These are phyloP conservation scores for Phytophthora pini DNA, from an alignment of 352 stramenopile species.

Conservation along the genomic window DNA sequence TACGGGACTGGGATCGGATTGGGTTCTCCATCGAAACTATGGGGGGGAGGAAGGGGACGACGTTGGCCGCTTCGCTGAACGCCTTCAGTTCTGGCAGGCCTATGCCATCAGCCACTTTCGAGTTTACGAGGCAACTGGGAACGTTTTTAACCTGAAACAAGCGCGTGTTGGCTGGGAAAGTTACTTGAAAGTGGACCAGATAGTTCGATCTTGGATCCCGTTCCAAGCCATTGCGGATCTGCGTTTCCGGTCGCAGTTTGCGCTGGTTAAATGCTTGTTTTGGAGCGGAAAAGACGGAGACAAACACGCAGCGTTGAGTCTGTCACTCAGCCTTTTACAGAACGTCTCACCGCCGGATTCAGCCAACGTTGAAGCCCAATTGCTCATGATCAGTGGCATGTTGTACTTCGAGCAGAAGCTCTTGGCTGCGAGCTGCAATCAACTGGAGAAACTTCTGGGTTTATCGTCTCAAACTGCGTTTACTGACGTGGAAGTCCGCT, in stretches of 20 bases:
- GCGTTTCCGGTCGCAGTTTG: slow-evolving; percentile 36
- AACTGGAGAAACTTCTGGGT: slow-evolving; percentile 33
- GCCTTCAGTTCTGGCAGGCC: slow-evolving; percentile 61
- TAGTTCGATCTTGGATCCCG: slow-evolving; percentile 16
- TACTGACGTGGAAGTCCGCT: slow-evolving; percentile 47
- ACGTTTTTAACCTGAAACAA: slow-evolving; percentile 48
- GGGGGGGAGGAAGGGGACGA: slow-evolving; percentile 1
- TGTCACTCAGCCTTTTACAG: slow-evolving; percentile 30
- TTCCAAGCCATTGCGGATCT: slow-evolving; percentile 26
- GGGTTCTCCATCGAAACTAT: slow-evolving; percentile 24
- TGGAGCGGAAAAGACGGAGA: slow-evolving; percentile 37
- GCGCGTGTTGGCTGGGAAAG: slow-evolving; percentile 52
- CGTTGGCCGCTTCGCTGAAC: slow-evolving; percentile 11
- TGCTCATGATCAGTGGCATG: slow-evolving; percentile 56
- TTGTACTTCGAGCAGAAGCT: slow-evolving; percentile 43
- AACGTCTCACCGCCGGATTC: background rate
- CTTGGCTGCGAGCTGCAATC: slow-evolving; percentile 17
- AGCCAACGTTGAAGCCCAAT: slow-evolving; percentile 20
- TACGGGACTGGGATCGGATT: slow-evolving; percentile 37
- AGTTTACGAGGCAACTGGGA: slow-evolving; percentile 57
- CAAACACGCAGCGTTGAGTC: slow-evolving; percentile 21
- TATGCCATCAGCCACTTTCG: slow-evolving; percentile 64
- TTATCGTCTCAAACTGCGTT: slow-evolving; percentile 16
- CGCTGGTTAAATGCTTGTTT: slow-evolving; percentile 52
- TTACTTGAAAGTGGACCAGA: slow-evolving; percentile 34